These are phyloP conservation scores for Daldinia bambusicola DNA, from an alignment of 495 filamentous ascomycete species.

Conservation along the genomic window DNA sequence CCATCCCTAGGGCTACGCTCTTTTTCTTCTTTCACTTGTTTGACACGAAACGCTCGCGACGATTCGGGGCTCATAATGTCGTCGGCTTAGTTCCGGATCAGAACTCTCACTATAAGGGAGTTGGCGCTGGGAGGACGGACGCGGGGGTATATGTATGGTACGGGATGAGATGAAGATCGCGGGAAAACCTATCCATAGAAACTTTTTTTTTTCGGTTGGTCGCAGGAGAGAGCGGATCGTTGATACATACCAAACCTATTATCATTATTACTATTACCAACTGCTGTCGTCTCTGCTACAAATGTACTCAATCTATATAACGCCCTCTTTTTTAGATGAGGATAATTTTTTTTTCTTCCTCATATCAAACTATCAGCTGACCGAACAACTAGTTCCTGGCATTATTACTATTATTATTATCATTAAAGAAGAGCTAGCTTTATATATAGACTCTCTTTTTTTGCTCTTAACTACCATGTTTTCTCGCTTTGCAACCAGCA, in stretches of 20 bases:
- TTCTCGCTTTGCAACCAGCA: too few relatives aligned
- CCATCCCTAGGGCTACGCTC: constrained; percentile 25
- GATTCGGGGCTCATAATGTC: constrained; percentile 29
- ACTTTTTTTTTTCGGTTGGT: too few relatives aligned
- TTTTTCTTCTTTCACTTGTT: constrained; percentile 10
- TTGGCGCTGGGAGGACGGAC: constrained; percentile 20
- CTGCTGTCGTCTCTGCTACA: background rate
- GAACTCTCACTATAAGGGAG: constrained; percentile 6
- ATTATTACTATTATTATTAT: constrained; percentile 3
- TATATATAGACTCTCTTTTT: constrained; percentile 35
- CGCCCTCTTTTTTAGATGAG: constrained; percentile 24
- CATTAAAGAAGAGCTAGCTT: constrained; percentile 9
- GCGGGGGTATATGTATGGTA: background rate
- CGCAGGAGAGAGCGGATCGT: constrained; percentile 16
- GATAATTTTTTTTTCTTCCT: too few relatives aligned
- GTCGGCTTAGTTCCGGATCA: constrained; percentile 12
- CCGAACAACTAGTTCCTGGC: too few relatives aligned
- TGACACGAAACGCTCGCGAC: constrained; percentile 15
- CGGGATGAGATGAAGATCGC: constrained; percentile 19
- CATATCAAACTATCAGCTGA: too few relatives aligned
- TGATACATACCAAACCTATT: constrained; percentile 1
- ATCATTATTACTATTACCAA: background rate
- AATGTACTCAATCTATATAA: constrained; percentile 19
- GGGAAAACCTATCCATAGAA: constrained; percentile 31
- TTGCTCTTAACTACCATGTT: constrained; percentile 5